phyloP scores from a whole-genome alignment of 1,139 yeast species.

The Trichomonascaceae sp. region DNA sequence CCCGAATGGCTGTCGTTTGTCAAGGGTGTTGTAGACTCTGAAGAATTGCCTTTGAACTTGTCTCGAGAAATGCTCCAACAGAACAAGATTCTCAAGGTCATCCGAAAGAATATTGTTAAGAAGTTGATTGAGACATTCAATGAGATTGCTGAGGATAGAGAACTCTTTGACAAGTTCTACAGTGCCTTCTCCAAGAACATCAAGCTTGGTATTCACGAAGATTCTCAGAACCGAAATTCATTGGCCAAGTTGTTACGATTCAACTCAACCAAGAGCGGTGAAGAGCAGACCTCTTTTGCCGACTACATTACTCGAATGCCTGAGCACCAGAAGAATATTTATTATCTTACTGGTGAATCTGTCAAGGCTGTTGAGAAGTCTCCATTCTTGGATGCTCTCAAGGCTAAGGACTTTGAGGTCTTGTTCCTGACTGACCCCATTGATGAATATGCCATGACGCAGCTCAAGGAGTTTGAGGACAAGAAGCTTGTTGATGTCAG shows the following conservation, averaged over 20 bases:
- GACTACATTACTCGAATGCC: conserved; percentile 99
- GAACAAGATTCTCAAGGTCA: conserved; percentile 99
- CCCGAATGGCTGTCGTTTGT: conserved; percentile 99
- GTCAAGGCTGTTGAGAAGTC: conserved; percentile 97
- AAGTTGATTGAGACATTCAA: conserved; percentile 97
- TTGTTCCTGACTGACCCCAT: conserved; percentile 98
- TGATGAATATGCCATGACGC: conserved; percentile 99
- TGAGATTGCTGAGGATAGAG: conserved; percentile 98
- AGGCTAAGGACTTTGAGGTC: conserved; percentile 98
- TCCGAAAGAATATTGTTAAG: conserved; percentile 98
- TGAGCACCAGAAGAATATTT: conserved; percentile 99
- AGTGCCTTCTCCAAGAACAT: conserved; percentile 96
- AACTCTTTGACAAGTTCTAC: conserved; percentile 98
- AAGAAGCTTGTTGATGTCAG: conserved; percentile 98
- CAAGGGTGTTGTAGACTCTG: conserved; percentile 99
- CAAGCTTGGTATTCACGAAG: conserved; percentile 99
- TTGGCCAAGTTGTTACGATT: conserved; percentile 95
- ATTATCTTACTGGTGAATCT: conserved; percentile 98
- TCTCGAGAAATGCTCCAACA: conserved; percentile 99
- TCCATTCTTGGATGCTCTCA: conserved; percentile 98
- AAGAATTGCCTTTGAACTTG: conserved; percentile 98
- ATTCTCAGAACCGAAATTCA: conserved; percentile 92
- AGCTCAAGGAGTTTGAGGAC: conserved; percentile 98
- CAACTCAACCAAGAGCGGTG: conserved; percentile 93
- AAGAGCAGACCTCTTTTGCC: conserved; percentile 88